A percentile compares a stretch with the other conserved stretches of the same genome.
Evolutionary conservation across 2,329 filamentous ascomycete genomes (phyloP).

Genomic region (Penicillium griseofulvum): DNA sequence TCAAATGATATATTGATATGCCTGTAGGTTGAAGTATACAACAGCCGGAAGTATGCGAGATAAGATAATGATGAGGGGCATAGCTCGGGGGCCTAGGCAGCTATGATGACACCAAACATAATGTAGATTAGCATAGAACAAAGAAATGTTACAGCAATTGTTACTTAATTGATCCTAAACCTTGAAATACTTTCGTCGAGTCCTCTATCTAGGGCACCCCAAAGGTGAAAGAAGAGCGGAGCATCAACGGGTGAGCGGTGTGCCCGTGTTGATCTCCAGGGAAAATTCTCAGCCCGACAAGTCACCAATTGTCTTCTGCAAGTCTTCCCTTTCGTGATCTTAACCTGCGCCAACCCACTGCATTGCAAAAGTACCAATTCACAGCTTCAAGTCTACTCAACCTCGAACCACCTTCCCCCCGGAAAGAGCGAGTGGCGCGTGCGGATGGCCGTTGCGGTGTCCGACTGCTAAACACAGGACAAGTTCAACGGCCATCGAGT

Average conservation of each 20-base stretch:
- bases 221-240: slow-evolving; percentile 4
- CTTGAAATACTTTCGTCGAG: not conserved
- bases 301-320: slow-evolving; percentile 14
- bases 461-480: slow-evolving; percentile 20
- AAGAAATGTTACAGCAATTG: not conserved
- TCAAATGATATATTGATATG: not conserved
- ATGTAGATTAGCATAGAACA: not conserved
- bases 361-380: not conserved
- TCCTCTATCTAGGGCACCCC: not conserved
- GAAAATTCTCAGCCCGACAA: slow-evolving; percentile 24
- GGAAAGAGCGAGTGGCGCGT: slow-evolving; percentile 6
- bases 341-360: not conserved
- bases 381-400: not conserved
- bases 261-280: slow-evolving; percentile 10
- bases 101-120: slow-evolving; percentile 7
- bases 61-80: slow-evolving; percentile 30
- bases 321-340: slow-evolving; percentile 3
- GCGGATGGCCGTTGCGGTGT: slow-evolving; percentile 26
- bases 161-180: not conserved
- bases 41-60: slow-evolving; percentile 7
- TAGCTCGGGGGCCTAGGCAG: not conserved
- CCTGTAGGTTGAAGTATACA: slow-evolving; percentile 11
- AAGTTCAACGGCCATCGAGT: slow-evolving; percentile 23
- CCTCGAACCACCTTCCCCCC: not conserved
- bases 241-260: slow-evolving; percentile 19